phyloP scores from a whole-genome alignment of 1,284 basidiomycete species.

The Leccinum pallidistipes region DNA sequence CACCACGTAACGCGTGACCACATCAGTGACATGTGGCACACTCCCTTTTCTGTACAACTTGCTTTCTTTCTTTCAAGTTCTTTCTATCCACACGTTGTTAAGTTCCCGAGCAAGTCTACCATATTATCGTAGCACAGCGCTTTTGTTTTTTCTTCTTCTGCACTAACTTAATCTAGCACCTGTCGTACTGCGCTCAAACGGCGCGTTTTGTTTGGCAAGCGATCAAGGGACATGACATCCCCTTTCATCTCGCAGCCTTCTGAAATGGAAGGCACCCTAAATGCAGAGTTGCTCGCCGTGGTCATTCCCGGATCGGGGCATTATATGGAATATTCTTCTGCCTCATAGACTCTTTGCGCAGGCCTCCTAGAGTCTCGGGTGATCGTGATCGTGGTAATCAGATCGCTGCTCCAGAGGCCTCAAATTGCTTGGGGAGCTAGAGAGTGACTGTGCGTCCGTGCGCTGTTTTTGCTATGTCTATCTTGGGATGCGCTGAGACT shows the following conservation, averaged over 20 bases:
- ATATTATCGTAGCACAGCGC: not conserved
- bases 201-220: slow-evolving; percentile 25
- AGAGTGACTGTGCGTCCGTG: slow-evolving; percentile 1
- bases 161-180: slow-evolving; percentile 13
- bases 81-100: slow-evolving; percentile 1
- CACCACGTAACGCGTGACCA: slow-evolving; percentile 23
- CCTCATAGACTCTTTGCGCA: slow-evolving; percentile 12
- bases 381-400: slow-evolving; percentile 16
- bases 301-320: slow-evolving; percentile 10
- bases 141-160: not conserved
- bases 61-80: not conserved
- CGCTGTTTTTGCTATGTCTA: slow-evolving; percentile 21
- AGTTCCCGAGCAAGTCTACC: slow-evolving; percentile 4
- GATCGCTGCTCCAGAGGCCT: not conserved
- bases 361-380: not conserved
- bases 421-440: slow-evolving; percentile 4
- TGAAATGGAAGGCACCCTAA: slow-evolving; percentile 33
- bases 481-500: slow-evolving; percentile 17
- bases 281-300: slow-evolving; percentile 15
- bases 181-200: slow-evolving; percentile 26
- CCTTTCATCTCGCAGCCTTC: slow-evolving; percentile 34
- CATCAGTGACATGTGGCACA: not conserved
- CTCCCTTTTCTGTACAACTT: not conserved
- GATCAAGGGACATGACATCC: slow-evolving; percentile 35
- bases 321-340: slow-evolving; percentile 20